Percentiles rank a stretch among this genome's conserved stretches.
Conservation (phyloP, 352 stramenopile genomes). For the Pythium scleroteichum region DNA sequence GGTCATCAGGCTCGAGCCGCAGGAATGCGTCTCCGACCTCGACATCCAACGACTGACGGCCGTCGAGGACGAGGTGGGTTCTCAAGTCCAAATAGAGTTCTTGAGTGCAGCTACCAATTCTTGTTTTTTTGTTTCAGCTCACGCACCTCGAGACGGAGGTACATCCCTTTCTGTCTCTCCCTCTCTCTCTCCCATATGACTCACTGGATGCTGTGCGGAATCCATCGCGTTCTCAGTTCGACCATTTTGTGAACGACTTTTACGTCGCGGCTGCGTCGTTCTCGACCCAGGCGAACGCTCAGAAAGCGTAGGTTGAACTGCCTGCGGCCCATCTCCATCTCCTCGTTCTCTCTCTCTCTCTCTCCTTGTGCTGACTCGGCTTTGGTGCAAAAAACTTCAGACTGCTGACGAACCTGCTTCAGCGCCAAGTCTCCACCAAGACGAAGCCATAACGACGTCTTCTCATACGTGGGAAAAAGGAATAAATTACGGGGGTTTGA, state of each 20-base stretch:
- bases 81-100: too few species aligned
- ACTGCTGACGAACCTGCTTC: background rate
- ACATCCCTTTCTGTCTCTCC: too few species aligned
- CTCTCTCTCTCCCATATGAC: too few species aligned
- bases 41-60: slow-evolving; percentile 15
- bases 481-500: too few species aligned
- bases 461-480: background rate
- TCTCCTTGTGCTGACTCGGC: background rate
- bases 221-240: slow-evolving; percentile 50
- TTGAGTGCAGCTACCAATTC: too few species aligned
- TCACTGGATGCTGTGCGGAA: background rate
- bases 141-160: slow-evolving; percentile 33
- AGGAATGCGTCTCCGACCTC: slow-evolving; percentile 17
- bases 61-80: slow-evolving; percentile 25
- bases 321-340: background rate
- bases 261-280: slow-evolving; percentile 58
- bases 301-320: slow-evolving; percentile 42
- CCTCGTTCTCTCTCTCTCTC: background rate
- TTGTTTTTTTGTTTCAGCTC: slow-evolving; percentile 11
- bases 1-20: slow-evolving; percentile 13
- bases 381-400: background rate
- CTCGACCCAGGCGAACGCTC: slow-evolving; percentile 36
- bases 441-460: background rate
- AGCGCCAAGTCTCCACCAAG: background rate
- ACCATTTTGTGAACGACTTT: slow-evolving; percentile 64